phyloP scores from a whole-genome alignment of 108 stramenopile genomes.

The Schizochytrium sp. region DNA sequence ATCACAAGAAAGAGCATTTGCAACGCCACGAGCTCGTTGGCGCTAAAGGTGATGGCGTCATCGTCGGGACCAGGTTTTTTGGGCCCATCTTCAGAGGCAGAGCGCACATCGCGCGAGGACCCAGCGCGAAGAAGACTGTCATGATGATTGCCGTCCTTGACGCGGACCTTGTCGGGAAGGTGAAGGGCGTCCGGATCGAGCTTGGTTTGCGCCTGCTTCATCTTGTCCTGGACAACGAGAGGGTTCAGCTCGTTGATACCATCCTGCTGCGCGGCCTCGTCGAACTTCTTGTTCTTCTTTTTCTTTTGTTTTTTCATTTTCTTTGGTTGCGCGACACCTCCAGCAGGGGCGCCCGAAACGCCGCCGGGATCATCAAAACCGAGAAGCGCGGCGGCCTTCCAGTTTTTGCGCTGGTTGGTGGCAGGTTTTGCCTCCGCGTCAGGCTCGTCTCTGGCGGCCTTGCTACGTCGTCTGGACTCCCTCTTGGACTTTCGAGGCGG shows the following conservation, averaged over 20 bases:
- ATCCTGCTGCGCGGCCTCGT: not conserved
- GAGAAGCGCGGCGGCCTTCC: not conserved
- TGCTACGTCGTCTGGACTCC: too few relatives aligned
- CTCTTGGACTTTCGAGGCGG: not conserved
- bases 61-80: not conserved
- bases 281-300: conserved; percentile 14
- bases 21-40: not conserved
- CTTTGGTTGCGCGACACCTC: not conserved
- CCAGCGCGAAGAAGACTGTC: not conserved
- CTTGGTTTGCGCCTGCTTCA: not conserved
- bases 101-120: not conserved
- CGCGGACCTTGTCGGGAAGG: not conserved
- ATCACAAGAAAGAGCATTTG: not conserved
- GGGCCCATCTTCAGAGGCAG: not conserved
- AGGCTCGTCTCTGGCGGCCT: not conserved
- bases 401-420: not conserved
- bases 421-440: not conserved
- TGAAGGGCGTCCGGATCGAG: not conserved
- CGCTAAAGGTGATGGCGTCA: not conserved
- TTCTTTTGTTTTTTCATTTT: conserved; percentile 11
- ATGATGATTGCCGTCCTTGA: not conserved
- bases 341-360: not conserved
- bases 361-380: not conserved
- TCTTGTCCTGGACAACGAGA: conserved; percentile 1
- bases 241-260: conserved; percentile 13